Evolutionary conservation across 2,329 filamentous ascomycete genomes (phyloP).

Genomic region (Huntiella abstrusa): DNA sequence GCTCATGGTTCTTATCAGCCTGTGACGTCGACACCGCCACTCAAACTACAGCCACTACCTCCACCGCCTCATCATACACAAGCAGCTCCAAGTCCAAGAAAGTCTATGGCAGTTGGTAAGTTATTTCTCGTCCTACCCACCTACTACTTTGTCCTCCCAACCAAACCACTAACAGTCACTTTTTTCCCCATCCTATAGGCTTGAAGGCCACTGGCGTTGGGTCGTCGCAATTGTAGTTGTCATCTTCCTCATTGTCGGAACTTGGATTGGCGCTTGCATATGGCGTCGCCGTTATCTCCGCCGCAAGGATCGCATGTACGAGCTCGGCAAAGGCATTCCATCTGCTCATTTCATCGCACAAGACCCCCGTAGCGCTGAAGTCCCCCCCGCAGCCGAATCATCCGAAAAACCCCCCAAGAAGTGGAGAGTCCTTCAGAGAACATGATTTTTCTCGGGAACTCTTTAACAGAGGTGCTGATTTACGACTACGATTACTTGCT

Average conservation of each 20-base stretch:
- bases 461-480: too few relatives aligned
- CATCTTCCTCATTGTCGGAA: constrained; percentile 44
- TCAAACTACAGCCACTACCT: constrained; percentile 13
- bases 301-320: constrained; percentile 42
- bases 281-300: constrained; percentile 57
- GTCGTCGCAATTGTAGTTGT: constrained; percentile 64
- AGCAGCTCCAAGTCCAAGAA: neutral
- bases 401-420: constrained; percentile 18
- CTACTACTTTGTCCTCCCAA: neutral
- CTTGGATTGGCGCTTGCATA: constrained; percentile 49
- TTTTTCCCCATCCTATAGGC: constrained; percentile 25
- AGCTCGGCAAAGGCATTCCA: constrained; percentile 24
- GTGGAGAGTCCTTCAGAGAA: constrained; percentile 27
- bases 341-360: constrained; percentile 13
- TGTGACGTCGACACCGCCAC: constrained; percentile 28
- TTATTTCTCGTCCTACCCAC: neutral
- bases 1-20: constrained; percentile 50
- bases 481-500: too few relatives aligned
- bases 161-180: neutral
- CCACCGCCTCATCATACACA: constrained; percentile 1
- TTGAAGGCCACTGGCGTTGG: constrained; percentile 57
- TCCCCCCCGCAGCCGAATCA: neutral
- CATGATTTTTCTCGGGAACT: constrained; percentile 16
- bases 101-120: constrained; percentile 8
- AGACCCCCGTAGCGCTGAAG: constrained; percentile 18